Percentiles rank a stretch among this genome's conserved stretches.
These are phyloP conservation scores for Lepiota venenata DNA, from an alignment of 768 basidiomycete genomes.

Conservation along the genomic window DNA sequence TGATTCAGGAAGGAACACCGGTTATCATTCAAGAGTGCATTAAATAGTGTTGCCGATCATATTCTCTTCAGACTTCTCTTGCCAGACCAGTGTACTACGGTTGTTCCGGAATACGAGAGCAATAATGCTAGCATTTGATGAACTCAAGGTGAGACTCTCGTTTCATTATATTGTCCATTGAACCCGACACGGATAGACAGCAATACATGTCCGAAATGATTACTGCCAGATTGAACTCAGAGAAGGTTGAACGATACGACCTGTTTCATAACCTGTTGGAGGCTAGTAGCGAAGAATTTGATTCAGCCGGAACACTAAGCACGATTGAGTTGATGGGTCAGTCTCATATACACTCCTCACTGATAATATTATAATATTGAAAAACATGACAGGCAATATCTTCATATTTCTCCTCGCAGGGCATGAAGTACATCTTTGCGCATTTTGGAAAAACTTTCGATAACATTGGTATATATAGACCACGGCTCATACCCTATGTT, in stretches of 20 bases:
- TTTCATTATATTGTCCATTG: background rate
- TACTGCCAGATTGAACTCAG: conserved; percentile 29
- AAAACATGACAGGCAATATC: conserved; percentile 27
- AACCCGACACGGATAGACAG: conserved; percentile 10
- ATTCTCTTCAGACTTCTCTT: conserved; percentile 33
- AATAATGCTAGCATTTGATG: conserved; percentile 32
- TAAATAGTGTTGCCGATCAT: conserved; percentile 26
- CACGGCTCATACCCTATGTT: conserved; percentile 35
- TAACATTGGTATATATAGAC: conserved; percentile 21
- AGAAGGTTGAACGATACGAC: conserved; percentile 40
- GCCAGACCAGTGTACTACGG: conserved; percentile 35
- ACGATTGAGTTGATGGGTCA: conserved; percentile 37
- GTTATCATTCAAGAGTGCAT: conserved; percentile 47
- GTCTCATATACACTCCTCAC: background rate
- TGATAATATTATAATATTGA: background rate
- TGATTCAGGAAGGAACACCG: conserved; percentile 38
- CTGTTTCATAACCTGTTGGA: conserved; percentile 46
- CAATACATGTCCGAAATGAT: conserved; percentile 50
- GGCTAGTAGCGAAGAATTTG: conserved; percentile 39
- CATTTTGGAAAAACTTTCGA: too few species aligned
- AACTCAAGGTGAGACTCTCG: conserved; percentile 28
- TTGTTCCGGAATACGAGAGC: conserved; percentile 23
- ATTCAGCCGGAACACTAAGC: conserved; percentile 25
- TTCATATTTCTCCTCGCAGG: conserved; percentile 50
- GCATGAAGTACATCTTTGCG: conserved; percentile 38